phyloP scores from a whole-genome alignment of 495 filamentous ascomycete genomes.

The Chaetomium cochliodes region DNA sequence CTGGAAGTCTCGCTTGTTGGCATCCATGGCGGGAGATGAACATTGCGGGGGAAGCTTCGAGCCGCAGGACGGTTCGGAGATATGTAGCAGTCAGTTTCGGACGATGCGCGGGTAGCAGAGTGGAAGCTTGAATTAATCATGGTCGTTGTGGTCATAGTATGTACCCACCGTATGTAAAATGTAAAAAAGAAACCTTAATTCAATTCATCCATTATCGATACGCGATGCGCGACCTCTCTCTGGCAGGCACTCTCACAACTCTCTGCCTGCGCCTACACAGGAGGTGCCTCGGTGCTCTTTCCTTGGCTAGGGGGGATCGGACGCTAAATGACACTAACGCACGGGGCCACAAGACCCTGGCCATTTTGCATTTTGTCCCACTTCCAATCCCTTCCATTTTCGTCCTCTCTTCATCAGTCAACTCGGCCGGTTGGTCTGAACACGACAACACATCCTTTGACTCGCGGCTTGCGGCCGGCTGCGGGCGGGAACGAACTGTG shows the following conservation, averaged over 20 bases:
- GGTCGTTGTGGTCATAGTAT: no score
- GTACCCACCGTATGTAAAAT: no score
- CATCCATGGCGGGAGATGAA: neutral
- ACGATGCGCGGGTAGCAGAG: no score
- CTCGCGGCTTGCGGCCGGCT: neutral
- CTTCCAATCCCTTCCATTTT: neutral
- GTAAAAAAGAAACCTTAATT: no score
- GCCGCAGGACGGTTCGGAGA: neutral
- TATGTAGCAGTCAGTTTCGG: no score
- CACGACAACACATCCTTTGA: neutral
- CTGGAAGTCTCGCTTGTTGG: neutral
- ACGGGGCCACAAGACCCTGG: neutral
- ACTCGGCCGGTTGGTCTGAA: neutral
- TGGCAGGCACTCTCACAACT: no score
- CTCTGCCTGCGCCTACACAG: no score
- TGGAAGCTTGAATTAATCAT: no score
- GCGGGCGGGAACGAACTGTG: neutral
- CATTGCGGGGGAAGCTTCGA: conserved; percentile 1
- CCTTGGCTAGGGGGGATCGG: conserved; percentile 5
- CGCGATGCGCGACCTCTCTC: no score
- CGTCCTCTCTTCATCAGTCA: neutral
- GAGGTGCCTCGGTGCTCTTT: neutral
- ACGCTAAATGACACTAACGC: neutral
- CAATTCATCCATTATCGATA: no score
- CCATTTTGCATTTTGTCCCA: neutral